Evolutionary conservation across 306 rosid species (phyloP).

Genomic region (Lathyrus oleraceus): DNA sequence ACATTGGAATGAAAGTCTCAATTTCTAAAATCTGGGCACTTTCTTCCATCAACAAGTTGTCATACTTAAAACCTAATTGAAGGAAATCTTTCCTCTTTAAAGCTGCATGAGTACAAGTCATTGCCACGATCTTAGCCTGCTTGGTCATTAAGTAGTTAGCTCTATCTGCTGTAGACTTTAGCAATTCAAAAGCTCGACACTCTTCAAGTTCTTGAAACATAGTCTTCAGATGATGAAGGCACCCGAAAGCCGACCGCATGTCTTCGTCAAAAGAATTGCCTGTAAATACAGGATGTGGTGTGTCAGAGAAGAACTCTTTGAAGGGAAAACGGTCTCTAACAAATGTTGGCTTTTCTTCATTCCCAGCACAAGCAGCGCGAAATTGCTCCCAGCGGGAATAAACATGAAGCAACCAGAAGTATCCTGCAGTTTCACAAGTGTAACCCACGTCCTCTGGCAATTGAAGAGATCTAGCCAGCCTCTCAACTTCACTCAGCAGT

Average conservation of each 20-base stretch:
- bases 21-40: constrained; percentile 98
- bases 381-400: constrained; percentile 98
- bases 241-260: constrained; percentile 86
- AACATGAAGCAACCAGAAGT: constrained; percentile 98
- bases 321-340: constrained; percentile 90
- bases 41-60: constrained; percentile 98
- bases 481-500: constrained; percentile 88
- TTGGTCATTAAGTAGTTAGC: constrained; percentile 97
- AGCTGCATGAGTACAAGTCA: constrained; percentile 99
- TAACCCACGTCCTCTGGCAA: constrained; percentile 98
- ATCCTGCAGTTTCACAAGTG: constrained; percentile 98
- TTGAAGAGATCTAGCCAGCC: constrained; percentile 93
- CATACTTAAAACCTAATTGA: constrained; percentile 96
- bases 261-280: constrained; percentile 91
- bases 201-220: constrained; percentile 99
- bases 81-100: constrained; percentile 96
- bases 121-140: constrained; percentile 99
- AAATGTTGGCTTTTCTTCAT: constrained; percentile 65
- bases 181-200: constrained; percentile 92
- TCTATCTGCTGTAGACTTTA: constrained; percentile 96
- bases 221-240: constrained; percentile 86
- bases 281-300: constrained; percentile 67
- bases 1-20: constrained; percentile 97
- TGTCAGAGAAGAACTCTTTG: constrained; percentile 79
- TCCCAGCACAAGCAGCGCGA: constrained; percentile 75